Evolutionary conservation across 305 asterid genomes (phyloP).

Genomic region (Fraxinus xanthoxyloides): DNA sequence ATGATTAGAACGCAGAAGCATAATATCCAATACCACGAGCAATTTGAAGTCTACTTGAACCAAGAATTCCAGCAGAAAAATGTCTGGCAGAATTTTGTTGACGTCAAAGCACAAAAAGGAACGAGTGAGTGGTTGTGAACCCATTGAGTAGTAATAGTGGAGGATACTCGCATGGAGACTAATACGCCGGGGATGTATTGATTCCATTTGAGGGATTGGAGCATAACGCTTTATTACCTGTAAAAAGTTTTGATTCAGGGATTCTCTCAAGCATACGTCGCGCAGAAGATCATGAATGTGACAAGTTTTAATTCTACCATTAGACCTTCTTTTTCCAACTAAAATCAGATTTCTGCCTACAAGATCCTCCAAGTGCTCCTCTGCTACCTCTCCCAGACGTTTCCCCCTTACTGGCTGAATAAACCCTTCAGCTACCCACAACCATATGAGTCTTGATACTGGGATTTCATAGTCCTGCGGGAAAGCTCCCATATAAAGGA

Average conservation of each 20-base stretch:
- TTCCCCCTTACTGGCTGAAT: slow-evolving; percentile 6
- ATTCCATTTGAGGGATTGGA: background rate
- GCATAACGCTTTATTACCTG: slow-evolving; percentile 4
- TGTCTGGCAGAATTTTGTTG: background rate
- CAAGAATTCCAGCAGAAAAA: background rate
- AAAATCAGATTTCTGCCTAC: slow-evolving; percentile 22
- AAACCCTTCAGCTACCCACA: slow-evolving; percentile 31
- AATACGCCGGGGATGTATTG: background rate
- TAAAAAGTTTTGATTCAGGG: slow-evolving; percentile 18
- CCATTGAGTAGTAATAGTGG: background rate
- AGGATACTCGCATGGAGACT: slow-evolving; percentile 20
- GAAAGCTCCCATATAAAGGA: slow-evolving; percentile 19
- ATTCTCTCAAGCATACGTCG: slow-evolving; percentile 25
- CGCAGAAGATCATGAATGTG: slow-evolving; percentile 28
- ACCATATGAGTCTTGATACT: slow-evolving; percentile 11
- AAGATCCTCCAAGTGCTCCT: slow-evolving; percentile 21
- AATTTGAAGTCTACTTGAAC: slow-evolving; percentile 17
- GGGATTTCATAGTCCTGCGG: slow-evolving; percentile 25
- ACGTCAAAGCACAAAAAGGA: slow-evolving; percentile 19
- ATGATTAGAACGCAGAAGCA: background rate
- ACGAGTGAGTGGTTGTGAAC: slow-evolving; percentile 1
- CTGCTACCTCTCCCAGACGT: slow-evolving; percentile 25
- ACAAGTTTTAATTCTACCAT: slow-evolving; percentile 25
- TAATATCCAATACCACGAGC: slow-evolving; percentile 20
- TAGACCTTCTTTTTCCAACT: slow-evolving; percentile 16